Base-by-base conservation (phyloP, 208 protist genomes). In the Trypanosoma cruzi region DNA sequence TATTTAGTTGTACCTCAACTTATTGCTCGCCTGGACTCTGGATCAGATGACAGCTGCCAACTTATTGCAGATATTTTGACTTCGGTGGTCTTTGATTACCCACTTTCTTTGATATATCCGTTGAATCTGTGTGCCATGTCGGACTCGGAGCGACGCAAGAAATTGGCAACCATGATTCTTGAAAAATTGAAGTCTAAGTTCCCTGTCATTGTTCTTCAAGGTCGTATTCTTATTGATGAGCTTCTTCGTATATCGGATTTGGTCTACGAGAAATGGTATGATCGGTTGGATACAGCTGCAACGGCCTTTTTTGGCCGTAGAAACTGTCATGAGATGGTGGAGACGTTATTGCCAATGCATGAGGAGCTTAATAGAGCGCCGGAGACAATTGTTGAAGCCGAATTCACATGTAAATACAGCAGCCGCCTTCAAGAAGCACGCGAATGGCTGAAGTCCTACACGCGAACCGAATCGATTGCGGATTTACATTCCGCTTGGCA, bases 91-190 rank as follows among this genome's bases (percentile, higher is more conserved):
- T 94, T 97, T 68, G 87, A 96, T 65, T 99, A 99, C 81, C 98
- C 99, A 22, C 97, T 99, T 70, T 97, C 98, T 0, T 82, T 99
- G 24, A 91, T 99, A 32, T 99, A 99, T 87, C 98, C 99, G 64
- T 85, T 99, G 2, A 99, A 98, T 55, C 97, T 99, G 22, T 98
- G 98, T 65, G 85, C 91, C 36, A 94, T 89, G 82, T 92, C 89
- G 4, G 80, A 90, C 57, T 86, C 88, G 18, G 86, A 89, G 63
- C 77, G 87, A 22, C 85, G 91, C 10, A 88, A 88, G 60, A 75
- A 75, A 44, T 90, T 77, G 69, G 90, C 92, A 7, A 82, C 74
- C 34, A 77, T 80, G 42, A 90, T 97, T 72, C 67, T 97, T 50
- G 72, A 74, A 32, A 89, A 87, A 74, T 34, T 97, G 63, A 71